Conservation (phyloP, 768 basidiomycete species). For the Lactarius pseudohatsudake region DNA sequence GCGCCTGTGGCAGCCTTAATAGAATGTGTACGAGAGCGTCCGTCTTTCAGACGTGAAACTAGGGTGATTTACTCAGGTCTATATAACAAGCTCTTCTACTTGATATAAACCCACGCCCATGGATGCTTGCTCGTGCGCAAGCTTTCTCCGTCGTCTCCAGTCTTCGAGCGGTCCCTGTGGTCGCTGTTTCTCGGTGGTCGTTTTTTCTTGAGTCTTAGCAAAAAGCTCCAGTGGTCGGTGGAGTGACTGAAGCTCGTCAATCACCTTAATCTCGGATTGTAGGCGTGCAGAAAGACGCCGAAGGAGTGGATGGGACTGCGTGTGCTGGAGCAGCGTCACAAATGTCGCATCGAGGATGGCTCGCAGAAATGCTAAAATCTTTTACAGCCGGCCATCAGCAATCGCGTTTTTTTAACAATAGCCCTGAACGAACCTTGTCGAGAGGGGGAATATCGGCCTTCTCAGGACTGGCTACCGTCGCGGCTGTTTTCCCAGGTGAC, state of each 20-base stretch:
- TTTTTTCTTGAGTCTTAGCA: slow-evolving; percentile 51
- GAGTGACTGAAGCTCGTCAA: slow-evolving; percentile 53
- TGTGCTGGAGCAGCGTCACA: slow-evolving; percentile 62
- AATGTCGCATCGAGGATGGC: slow-evolving; percentile 71
- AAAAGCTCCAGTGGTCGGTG: slow-evolving; percentile 66
- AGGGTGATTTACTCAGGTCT: slow-evolving; percentile 15
- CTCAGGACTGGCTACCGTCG: slow-evolving; percentile 35
- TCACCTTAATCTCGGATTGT: slow-evolving; percentile 52
- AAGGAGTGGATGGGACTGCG: slow-evolving; percentile 56
- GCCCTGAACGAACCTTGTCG: slow-evolving; percentile 19
- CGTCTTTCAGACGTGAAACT: slow-evolving; percentile 19
- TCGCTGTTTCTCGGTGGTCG: slow-evolving; percentile 42
- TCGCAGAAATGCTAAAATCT: slow-evolving; percentile 64
- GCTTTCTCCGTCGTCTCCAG: slow-evolving; percentile 45
- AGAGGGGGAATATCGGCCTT: slow-evolving; percentile 34
- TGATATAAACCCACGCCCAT: slow-evolving; percentile 65
- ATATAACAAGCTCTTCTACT: slow-evolving; percentile 68
- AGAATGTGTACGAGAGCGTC: slow-evolving; percentile 28
- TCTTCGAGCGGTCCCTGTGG: slow-evolving; percentile 31
- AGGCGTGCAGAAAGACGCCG: slow-evolving; percentile 50
- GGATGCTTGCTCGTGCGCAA: slow-evolving; percentile 50
- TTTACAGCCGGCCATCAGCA: slow-evolving; percentile 16
- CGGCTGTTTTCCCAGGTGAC: slow-evolving; percentile 33
- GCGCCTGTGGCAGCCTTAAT: background rate
- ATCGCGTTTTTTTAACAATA: slow-evolving; percentile 26